Evolutionary conservation across 805 yeast species (phyloP).

Genomic region (Limtongia smithiae): DNA sequence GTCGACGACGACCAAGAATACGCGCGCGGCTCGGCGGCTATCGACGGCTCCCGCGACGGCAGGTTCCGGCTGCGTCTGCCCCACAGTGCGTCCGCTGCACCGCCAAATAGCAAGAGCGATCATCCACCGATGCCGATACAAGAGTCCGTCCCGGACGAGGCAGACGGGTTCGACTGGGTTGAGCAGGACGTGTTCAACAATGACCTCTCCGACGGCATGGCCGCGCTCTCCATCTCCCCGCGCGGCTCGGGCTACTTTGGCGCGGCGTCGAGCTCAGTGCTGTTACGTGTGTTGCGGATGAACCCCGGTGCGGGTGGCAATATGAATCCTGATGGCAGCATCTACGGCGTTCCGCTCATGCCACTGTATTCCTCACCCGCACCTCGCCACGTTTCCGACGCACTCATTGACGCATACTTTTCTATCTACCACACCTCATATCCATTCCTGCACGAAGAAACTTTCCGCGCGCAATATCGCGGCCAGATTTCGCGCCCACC

Average conservation of each 20-base stretch:
- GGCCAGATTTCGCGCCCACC: constrained; percentile 44
- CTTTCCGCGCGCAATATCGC: constrained; percentile 48
- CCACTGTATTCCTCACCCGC: constrained; percentile 23
- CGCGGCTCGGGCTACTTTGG: constrained; percentile 65
- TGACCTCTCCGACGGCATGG: constrained; percentile 56
- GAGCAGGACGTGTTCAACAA: constrained; percentile 45
- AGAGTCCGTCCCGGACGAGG: constrained; percentile 44
- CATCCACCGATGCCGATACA: constrained; percentile 23
- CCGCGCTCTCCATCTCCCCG: constrained; percentile 50
- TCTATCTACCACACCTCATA: constrained; percentile 57
- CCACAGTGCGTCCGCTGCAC: neutral
- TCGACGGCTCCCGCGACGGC: neutral
- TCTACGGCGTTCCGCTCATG: constrained; percentile 18
- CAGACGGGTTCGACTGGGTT: constrained; percentile 59
- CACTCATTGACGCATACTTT: constrained; percentile 51
- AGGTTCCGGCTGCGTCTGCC: neutral
- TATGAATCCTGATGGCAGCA: constrained; percentile 17
- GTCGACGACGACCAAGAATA: neutral
- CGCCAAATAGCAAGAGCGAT: constrained; percentile 6
- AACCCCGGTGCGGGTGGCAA: constrained; percentile 34
- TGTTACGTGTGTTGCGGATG: constrained; percentile 48
- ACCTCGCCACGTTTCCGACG: constrained; percentile 32
- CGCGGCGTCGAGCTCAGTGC: constrained; percentile 56
- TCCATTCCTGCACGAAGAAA: constrained; percentile 57
- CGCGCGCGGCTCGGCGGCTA: neutral